These are phyloP conservation scores for Prinsepia uniflora DNA, from an alignment of 306 rosid genomes.

Conservation along the genomic window DNA sequence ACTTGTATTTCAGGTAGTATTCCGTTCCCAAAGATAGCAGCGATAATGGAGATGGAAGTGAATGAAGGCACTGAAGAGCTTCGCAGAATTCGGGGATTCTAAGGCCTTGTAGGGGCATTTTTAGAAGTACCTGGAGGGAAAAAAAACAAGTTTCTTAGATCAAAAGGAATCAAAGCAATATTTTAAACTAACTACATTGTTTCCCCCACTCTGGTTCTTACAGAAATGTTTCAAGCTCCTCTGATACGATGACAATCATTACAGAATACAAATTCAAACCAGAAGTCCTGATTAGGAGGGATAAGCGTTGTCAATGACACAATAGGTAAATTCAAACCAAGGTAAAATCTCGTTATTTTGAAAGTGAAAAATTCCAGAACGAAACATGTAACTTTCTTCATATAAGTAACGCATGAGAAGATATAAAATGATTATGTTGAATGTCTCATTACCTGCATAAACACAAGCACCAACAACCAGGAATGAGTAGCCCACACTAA, in stretches of 20 bases:
- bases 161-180: no score
- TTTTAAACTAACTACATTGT: no score
- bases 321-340: not conserved
- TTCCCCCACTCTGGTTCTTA: no score
- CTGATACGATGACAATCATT: no score
- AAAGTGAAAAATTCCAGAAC: not conserved
- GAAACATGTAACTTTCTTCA: not conserved
- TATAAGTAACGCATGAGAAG: not conserved
- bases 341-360: not conserved
- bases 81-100: conserved; percentile 42
- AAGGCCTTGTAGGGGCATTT: conserved; percentile 52
- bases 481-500: conserved; percentile 69
- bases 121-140: conserved; percentile 47
- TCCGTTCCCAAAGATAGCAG: conserved; percentile 90
- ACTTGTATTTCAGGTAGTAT: conserved; percentile 96
- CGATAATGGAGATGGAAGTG: conserved; percentile 82
- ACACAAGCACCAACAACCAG: conserved; percentile 71
- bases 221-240: no score
- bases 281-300: not conserved
- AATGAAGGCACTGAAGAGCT: conserved; percentile 83
- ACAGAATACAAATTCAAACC: not conserved
- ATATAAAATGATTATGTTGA: not conserved
- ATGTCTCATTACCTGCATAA: conserved; percentile 48
- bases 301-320: not conserved
- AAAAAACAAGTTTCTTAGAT: not conserved